Base-by-base conservation (phyloP, 2,329 filamentous ascomycete genomes). In the Aspergillus pseudoviridinutans region DNA sequence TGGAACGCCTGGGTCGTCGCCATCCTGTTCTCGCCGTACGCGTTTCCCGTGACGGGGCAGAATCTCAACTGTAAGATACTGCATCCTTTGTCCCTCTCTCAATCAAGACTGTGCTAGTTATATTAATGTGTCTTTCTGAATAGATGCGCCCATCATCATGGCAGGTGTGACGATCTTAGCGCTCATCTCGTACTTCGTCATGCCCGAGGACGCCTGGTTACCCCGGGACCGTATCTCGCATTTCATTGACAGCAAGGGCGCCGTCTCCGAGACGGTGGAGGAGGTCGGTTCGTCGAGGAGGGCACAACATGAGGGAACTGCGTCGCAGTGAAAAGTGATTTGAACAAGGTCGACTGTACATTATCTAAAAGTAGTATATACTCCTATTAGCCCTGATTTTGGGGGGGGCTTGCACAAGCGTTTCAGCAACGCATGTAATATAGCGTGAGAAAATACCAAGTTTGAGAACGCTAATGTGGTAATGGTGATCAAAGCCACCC, bases 1-100 rank as follows among this genome's bases (percentile, higher is more conserved):
- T 81, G 79, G 79, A 81, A 81, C 51, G 78, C 71, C 0, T 81
- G 78, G 77, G 78, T 81, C 3, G 79, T 80, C 2, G 79, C 78
- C 0, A 71, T 81, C 2, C 61, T 81, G 6, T 80, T 78, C 56
- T 79, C 77, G 0, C 79, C 79, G 0, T 80, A 79, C 38, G 60
- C 61, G 9, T 81, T 78, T 41, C 79, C 79, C 0, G 79, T 80
- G 1, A 68, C 67, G 0, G 77, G 72, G 1, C 64, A 73, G 20
- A 79, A 71, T 5, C 58, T 81, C 14, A 81, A 81, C 58, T 81
- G 79, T 71, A 64, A 60, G 71, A 63, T 28, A n/a, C 14, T 9
- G 17, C 49, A 20, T 17, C 10, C 6, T 1, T 20, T 28, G 8
- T 28, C 46, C 12, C 12, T 47, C 41, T 22, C 28, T 55, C 9